Percentiles rank a stretch among this genome's conserved stretches.
phyloP scores from a whole-genome alignment of 768 basidiomycete genomes.

The Panaeolus papilionaceus region DNA sequence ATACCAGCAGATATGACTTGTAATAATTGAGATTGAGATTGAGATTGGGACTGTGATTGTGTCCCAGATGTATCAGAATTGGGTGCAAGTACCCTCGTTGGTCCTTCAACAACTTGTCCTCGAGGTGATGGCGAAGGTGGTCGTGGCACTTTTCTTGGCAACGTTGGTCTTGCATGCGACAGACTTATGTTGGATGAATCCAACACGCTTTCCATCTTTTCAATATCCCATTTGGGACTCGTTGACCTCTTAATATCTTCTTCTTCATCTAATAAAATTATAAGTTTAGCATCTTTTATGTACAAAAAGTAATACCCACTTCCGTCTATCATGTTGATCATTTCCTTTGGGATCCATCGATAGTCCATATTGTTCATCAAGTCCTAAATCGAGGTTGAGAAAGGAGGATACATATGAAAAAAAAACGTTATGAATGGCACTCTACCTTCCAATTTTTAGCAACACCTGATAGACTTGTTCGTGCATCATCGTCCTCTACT shows the following conservation, averaged over 20 bases:
- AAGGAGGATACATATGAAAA: neutral
- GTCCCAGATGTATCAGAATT: conserved; percentile 59
- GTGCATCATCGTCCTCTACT: neutral
- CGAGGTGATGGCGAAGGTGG: conserved; percentile 44
- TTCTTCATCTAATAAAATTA: neutral
- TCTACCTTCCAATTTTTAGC: conserved; percentile 7
- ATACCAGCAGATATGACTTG: conserved; percentile 6
- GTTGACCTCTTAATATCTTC: neutral
- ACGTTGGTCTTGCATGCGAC: conserved; percentile 21
- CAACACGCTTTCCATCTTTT: conserved; percentile 11
- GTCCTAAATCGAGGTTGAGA: neutral
- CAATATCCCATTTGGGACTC: conserved; percentile 22
- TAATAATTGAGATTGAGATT: conserved; percentile 27
- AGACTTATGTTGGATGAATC: conserved; percentile 10
- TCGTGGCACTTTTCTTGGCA: conserved; percentile 54
- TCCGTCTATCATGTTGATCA: neutral
- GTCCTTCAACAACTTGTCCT: conserved; percentile 33
- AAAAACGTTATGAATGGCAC: neutral
- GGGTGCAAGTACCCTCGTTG: conserved; percentile 55
- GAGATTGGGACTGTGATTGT: conserved; percentile 31
- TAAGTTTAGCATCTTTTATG: neutral
- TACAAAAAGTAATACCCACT: neutral
- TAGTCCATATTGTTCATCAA: neutral
- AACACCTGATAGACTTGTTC: neutral
- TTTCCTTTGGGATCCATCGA: conserved; percentile 8